phyloP scores from a whole-genome alignment of 495 filamentous ascomycete species.

The Tuber microsphaerosporum region DNA sequence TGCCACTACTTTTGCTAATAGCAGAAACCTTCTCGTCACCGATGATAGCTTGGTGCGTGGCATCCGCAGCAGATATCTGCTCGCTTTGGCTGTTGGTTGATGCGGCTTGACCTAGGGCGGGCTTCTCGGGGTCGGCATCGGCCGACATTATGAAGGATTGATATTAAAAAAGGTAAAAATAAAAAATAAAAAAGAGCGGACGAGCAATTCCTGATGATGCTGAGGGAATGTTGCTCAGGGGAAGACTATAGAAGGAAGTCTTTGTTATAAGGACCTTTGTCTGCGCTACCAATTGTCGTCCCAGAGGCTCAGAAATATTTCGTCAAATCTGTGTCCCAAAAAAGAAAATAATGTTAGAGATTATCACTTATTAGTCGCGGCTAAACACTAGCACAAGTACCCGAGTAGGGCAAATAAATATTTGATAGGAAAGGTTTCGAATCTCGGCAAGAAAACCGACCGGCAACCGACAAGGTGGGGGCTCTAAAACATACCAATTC shows the following conservation, averaged over 20 bases:
- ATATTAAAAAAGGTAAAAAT: neutral
- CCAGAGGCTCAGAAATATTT: neutral
- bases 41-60: neutral
- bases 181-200: neutral
- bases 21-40: conserved; percentile 22
- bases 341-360: neutral
- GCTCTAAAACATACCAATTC: neutral
- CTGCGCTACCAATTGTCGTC: neutral
- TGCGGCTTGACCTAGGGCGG: neutral
- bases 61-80: no score
- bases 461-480: neutral
- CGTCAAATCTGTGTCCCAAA: neutral
- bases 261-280: neutral
- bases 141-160: neutral
- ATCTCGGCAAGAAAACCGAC: neutral
- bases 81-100: neutral
- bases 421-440: neutral
- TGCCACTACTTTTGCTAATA: conserved; percentile 5
- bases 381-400: no score
- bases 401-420: neutral
- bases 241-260: neutral
- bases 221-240: neutral
- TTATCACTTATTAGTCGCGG: neutral
- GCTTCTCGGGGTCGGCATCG: neutral
- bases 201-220: neutral